Base-by-base conservation (phyloP, 331 rosid species). In the Arachis monticola region DNA sequence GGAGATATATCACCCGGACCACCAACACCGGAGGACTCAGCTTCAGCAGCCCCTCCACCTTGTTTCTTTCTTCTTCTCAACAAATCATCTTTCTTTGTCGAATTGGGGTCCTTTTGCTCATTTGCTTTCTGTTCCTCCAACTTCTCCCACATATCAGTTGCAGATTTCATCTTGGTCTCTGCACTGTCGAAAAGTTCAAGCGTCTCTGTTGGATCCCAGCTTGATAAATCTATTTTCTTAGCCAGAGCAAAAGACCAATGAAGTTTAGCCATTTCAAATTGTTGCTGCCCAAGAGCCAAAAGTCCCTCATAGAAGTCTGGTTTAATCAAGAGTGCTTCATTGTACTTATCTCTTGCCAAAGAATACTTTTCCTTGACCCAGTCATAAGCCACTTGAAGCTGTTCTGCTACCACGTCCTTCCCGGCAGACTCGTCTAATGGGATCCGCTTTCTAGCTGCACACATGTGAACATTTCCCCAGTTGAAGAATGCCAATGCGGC, bases 121-220 rank as follows among this genome's bases (percentile, higher is more conserved):
- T 76, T 92, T 42, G 88, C 92, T 69, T 96, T 87, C 83, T 88
- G 97, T 83, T 88, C 97, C 86, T 94, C 97, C 67, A 94, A 73
- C 79, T 92, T 91, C 84, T 92, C 99, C 99, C 99, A 94, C 97
- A 94, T 94, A 61, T 90, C 93, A 6, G 97, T 94, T 5, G 99
- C 99, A 53, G 87, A 88, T 73, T 88, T 91, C 97, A 94, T 94
- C 87, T 94, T 94, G 89, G 85, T 89, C 83, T 92, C 96, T 0
- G 96, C 97, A 66, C 96, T 90, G 80, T 83, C 82, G 70, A 94
- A 92, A 59, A 92, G 93, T 56, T 82, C 67, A 67, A 94, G 85
- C 14, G 97, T 94, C 81, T 90, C 97, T 2, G 88, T 41, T 64
- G 92, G 83, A 81, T 88, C 91, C 92, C 97, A 94, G 30, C 70